These are phyloP conservation scores for Moringa oleifera DNA, from an alignment of 345 rosid species.

Conservation along the genomic window DNA sequence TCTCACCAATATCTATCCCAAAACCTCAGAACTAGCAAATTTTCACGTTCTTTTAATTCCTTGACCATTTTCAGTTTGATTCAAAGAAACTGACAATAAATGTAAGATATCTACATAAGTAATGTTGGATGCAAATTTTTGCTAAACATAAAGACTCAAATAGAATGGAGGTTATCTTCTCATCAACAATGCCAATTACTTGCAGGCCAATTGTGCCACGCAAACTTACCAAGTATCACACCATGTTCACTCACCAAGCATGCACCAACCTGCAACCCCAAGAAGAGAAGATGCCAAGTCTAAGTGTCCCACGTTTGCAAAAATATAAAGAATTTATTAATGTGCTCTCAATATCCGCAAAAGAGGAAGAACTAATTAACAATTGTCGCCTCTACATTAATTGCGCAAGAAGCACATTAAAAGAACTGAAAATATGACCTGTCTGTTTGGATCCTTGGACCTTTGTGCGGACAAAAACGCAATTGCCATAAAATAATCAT, in stretches of 20 bases:
- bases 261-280: conserved; percentile 66
- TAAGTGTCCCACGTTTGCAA: not conserved
- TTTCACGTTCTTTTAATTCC: too few relatives aligned
- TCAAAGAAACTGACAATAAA: too few relatives aligned
- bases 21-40: too few relatives aligned
- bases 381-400: not conserved
- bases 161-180: too few relatives aligned
- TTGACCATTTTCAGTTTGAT: too few relatives aligned
- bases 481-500: conserved; percentile 92
- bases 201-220: not conserved
- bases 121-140: too few relatives aligned
- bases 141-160: too few relatives aligned
- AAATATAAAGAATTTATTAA: not conserved
- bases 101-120: too few relatives aligned
- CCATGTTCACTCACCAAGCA: conserved; percentile 90
- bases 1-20: too few relatives aligned
- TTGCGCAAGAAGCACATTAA: too few relatives aligned
- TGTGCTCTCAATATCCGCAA: not conserved
- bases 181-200: too few relatives aligned
- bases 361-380: not conserved
- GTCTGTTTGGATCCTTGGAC: conserved; percentile 96
- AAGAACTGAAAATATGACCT: conserved; percentile 39
- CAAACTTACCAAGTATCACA: conserved; percentile 75
- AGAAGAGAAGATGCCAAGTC: conserved; percentile 12
- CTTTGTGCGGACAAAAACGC: conserved; percentile 81